Evolutionary conservation across 345 rosid genomes (phyloP), one percentile per base, ranked within the genome.

Genomic region (Balakata baccata): DNA sequence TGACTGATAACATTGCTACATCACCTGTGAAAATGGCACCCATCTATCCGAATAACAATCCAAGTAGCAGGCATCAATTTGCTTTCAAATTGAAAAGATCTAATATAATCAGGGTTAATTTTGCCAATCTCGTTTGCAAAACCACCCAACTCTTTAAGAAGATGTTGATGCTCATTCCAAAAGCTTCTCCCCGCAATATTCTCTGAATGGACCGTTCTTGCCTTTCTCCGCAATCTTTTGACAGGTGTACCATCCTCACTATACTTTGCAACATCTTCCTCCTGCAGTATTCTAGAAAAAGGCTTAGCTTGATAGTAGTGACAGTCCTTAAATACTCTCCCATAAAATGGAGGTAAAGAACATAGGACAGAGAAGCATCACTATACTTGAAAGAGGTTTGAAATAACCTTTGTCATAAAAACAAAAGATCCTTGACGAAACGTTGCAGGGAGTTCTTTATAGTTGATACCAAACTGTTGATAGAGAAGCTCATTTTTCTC

Each of bases 11-110:
- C 29, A 43, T 17, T 18, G 60, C 25, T 12, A 13, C 8, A 50
- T 83, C 83, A 90, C 97, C 97, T 87, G 89, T 94, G 98, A 85
- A 94, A 94, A 77, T 94, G 97, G 78, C 94, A 90, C 74, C 98
- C 98, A 78, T 94, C 98, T 76, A 92, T 87, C 79, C 98, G 86
- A 70, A 94, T 76, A 57, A 94, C 89, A 34, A 89, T 82, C 95
- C 97, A 94, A 53, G 91, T 88, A 60, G 81, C 86, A 64, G 90
- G 94, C 87, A 92, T 82, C 87, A 92, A 67, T 77, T 87, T 94
- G 81, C 77, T 88, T 76, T 92, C 95, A 65, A 85, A 90, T 77
- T 79, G 72, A 80, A 92, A 92, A 68, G 89, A 90, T 73, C 84
- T 82, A 38, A 92, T 41, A 64, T 81, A 87, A 49, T 89, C 95